Percentiles rank a stretch among this genome's conserved stretches.
phyloP scores from a whole-genome alignment of 2,329 filamentous ascomycete species.

The Eutypa lata region DNA sequence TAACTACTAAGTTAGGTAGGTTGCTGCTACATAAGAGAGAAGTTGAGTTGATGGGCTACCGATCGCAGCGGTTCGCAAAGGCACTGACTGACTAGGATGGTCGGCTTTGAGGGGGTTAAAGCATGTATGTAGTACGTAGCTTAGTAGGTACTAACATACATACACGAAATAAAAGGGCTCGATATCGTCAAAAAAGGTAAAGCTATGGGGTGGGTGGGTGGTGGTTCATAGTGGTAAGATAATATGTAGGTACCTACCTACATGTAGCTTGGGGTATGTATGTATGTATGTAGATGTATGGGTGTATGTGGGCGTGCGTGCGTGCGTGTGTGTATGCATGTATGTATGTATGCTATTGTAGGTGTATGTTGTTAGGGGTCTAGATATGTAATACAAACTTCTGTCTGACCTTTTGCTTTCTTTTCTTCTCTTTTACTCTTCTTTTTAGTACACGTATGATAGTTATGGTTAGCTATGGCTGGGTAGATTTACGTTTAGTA shows the following conservation, averaged over 20 bases:
- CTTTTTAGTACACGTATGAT: not conserved
- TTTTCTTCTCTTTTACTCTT: too few relatives aligned
- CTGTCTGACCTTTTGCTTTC: too few relatives aligned
- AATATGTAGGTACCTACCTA: not conserved
- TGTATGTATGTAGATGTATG: too few relatives aligned
- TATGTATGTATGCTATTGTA: not conserved
- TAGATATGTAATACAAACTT: not conserved
- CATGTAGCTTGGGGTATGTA: not conserved
- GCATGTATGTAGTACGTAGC: not conserved
- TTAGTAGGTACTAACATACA: not conserved
- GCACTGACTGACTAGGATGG: not conserved
- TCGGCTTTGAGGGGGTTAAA: not conserved
- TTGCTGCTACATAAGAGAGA: not conserved
- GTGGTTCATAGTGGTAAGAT: not conserved
- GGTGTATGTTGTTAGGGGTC: not conserved
- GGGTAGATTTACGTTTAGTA: not conserved
- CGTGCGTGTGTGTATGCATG: too few relatives aligned
- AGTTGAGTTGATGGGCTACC: not conserved
- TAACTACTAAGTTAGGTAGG: not conserved
- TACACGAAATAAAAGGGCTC: not conserved
- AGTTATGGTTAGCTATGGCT: not conserved
- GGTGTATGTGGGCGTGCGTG: too few relatives aligned
- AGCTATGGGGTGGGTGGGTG: not conserved
- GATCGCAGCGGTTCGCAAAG: not conserved
- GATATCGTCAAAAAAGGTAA: not conserved